Percentiles rank a stretch among this genome's conserved stretches.
Evolutionary conservation across 2,329 filamentous ascomycete genomes (phyloP).

Genomic region (Colletotrichum incanum): DNA sequence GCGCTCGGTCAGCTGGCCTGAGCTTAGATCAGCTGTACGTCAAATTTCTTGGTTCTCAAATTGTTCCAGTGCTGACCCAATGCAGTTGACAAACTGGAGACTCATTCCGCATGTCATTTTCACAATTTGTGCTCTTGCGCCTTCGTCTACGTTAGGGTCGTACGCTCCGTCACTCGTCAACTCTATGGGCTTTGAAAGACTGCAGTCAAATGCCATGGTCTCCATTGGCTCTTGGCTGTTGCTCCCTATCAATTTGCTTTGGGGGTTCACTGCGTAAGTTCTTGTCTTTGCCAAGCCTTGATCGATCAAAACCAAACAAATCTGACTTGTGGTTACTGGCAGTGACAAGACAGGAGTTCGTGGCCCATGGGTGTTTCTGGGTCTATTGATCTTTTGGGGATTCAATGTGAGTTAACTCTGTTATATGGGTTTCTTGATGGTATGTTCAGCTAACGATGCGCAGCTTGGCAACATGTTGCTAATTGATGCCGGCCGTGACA

Average conservation of each 20-base stretch:
- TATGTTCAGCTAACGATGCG: slow-evolving; percentile 3
- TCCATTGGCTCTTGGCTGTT: slow-evolving; percentile 55
- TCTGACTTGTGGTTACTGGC: background rate
- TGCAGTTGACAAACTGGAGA: slow-evolving; percentile 56
- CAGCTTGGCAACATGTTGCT: slow-evolving; percentile 39
- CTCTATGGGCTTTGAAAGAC: slow-evolving; percentile 54
- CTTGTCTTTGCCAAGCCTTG: background rate
- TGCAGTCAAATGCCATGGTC: slow-evolving; percentile 54
- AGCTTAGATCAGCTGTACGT: slow-evolving; percentile 54
- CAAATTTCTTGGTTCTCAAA: background rate
- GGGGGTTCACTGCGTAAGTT: slow-evolving; percentile 49
- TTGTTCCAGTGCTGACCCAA: background rate
- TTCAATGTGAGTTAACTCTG: slow-evolving; percentile 45
- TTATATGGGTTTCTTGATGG: slow-evolving; percentile 12
- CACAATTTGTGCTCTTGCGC: slow-evolving; percentile 51
- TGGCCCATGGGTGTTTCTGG: slow-evolving; percentile 50
- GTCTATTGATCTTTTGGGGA: slow-evolving; percentile 48
- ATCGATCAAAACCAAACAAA: slow-evolving; percentile 23
- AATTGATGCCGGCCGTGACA: slow-evolving; percentile 21
- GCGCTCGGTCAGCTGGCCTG: slow-evolving; percentile 50
- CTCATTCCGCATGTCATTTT: slow-evolving; percentile 54
- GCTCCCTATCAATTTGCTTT: slow-evolving; percentile 51
- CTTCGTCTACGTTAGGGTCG: slow-evolving; percentile 48
- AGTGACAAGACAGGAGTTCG: slow-evolving; percentile 46
- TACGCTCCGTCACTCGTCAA: slow-evolving; percentile 53